Conservation (phyloP, 306 rosid genomes). For the Prinsepia uniflora region DNA sequence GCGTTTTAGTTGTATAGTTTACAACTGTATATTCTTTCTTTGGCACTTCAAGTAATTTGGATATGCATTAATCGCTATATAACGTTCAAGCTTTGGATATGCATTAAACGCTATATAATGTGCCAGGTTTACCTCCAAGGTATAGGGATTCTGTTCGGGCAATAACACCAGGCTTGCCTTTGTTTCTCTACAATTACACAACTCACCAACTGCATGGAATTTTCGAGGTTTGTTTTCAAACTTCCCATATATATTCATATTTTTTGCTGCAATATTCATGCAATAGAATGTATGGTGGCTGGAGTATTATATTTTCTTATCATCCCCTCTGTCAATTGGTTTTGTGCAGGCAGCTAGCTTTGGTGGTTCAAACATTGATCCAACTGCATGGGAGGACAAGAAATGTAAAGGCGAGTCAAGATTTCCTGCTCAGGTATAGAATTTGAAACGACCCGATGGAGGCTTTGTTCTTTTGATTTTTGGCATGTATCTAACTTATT, state of each 20-base stretch:
- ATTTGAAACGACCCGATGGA: slow-evolving; percentile 11
- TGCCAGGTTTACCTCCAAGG: slow-evolving; percentile 91
- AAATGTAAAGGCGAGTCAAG: slow-evolving; percentile 98
- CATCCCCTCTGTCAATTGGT: slow-evolving; percentile 1
- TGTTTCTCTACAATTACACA: slow-evolving; percentile 91
- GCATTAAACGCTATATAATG: slow-evolving; percentile 11
- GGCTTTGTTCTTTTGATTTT: background rate
- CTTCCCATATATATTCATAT: background rate
- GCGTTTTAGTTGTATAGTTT: background rate
- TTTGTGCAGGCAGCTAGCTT: slow-evolving; percentile 80
- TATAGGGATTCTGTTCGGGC: slow-evolving; percentile 96
- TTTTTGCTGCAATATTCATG: background rate
- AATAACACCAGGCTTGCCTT: slow-evolving; percentile 86
- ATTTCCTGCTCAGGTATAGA: slow-evolving; percentile 94
- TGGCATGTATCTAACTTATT: slow-evolving; percentile 9
- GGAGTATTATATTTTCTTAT: background rate
- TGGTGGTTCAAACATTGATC: slow-evolving; percentile 99
- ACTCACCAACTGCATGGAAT: slow-evolving; percentile 96
- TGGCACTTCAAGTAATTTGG: slow-evolving; percentile 9
- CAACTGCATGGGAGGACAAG: slow-evolving; percentile 99
- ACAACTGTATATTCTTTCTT: background rate
- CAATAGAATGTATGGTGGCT: background rate
- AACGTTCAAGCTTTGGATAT: background rate
- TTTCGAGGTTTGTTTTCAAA: slow-evolving; percentile 64
- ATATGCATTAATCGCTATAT: slow-evolving; percentile 12